phyloP scores from a whole-genome alignment of 352 stramenopile species.

The Halophytophthora polymorphica region DNA sequence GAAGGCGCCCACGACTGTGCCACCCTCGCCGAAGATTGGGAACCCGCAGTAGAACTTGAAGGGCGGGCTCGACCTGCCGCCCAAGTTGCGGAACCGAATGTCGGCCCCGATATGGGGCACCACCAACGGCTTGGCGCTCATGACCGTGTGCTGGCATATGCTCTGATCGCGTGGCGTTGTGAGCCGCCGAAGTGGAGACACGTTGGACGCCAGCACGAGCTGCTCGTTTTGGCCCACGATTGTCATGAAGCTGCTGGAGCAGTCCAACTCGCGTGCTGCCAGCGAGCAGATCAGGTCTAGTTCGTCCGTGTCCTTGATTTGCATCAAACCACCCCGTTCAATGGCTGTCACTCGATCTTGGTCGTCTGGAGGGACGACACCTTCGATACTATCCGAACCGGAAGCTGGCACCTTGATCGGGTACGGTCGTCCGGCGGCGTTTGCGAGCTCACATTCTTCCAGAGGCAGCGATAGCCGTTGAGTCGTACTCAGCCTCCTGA shows the following conservation, averaged over 20 bases:
- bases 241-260: constrained; percentile 49
- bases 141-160: constrained; percentile 61
- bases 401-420: constrained; percentile 32
- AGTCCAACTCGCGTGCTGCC: constrained; percentile 50
- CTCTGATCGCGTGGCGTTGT: constrained; percentile 42
- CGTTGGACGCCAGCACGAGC: constrained; percentile 32
- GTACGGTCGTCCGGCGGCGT: constrained; percentile 36
- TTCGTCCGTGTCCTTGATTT: constrained; percentile 51
- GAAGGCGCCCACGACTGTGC: constrained; percentile 52
- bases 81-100: constrained; percentile 56
- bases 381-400: too few species aligned
- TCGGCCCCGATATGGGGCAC: constrained; percentile 53
- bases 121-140: constrained; percentile 55
- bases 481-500: background rate
- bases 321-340: constrained; percentile 27
- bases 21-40: constrained; percentile 38
- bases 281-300: constrained; percentile 64
- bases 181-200: constrained; percentile 17
- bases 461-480: constrained; percentile 14
- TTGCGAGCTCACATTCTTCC: constrained; percentile 33
- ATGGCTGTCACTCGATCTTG: constrained; percentile 34
- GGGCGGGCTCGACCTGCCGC: constrained; percentile 22
- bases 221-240: constrained; percentile 52
- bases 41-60: constrained; percentile 64
- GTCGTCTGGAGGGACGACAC: constrained; percentile 43